Conservation (phyloP, 345 rosid genomes). For the Syzygium oleosum region DNA sequence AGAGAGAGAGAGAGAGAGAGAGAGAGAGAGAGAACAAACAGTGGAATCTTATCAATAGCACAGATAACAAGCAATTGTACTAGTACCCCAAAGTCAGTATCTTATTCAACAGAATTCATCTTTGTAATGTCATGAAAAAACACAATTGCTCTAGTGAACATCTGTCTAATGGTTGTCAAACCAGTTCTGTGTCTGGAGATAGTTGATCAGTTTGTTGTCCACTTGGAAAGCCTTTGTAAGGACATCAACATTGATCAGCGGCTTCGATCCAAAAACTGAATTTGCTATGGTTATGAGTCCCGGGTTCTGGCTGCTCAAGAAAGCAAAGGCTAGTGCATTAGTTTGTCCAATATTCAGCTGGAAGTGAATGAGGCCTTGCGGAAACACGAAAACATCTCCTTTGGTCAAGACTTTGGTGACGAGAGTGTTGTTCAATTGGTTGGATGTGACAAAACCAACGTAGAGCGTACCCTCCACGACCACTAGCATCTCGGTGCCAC, state of each 20-base stretch:
- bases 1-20: too few relatives aligned
- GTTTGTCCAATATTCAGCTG: slow-evolving; percentile 5
- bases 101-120: neutral
- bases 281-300: neutral
- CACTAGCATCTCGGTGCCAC: neutral
- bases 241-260: neutral
- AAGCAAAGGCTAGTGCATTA: slow-evolving; percentile 4
- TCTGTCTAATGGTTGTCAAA: slow-evolving; percentile 4
- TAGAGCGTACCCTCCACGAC: neutral
- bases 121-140: neutral
- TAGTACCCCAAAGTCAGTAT: neutral
- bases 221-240: slow-evolving; percentile 6
- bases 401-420: neutral
- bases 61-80: neutral
- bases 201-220: neutral
- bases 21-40: too few relatives aligned
- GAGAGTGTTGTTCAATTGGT: neutral
- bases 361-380: slow-evolving; percentile 1
- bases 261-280: slow-evolving; percentile 3
- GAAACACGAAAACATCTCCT: neutral
- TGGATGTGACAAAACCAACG: neutral
- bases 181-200: neutral
- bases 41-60: neutral
- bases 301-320: slow-evolving; percentile 8
- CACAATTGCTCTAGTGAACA: neutral